Conservation (phyloP, 371 early-diverging fungal genomes). For the Choanephora cucurbitarum region DNA sequence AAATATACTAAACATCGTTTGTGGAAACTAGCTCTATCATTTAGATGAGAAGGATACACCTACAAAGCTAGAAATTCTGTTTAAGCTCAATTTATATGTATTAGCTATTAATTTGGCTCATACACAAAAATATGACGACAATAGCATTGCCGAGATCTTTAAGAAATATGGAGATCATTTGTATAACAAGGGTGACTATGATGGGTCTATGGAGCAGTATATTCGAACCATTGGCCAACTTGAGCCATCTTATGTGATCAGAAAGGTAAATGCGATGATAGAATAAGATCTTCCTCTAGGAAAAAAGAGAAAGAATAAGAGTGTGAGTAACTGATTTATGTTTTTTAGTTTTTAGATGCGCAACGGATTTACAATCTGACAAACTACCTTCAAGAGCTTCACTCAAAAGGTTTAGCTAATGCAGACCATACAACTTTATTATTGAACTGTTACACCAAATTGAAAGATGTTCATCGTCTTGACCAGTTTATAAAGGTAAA, state of each 20-base stretch:
- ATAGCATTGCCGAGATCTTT: conserved; percentile 85
- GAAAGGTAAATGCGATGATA: conserved; percentile 78
- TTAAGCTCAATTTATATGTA: conserved; percentile 84
- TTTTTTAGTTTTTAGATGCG: conserved; percentile 82
- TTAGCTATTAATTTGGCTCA: conserved; percentile 84
- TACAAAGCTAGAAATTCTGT: conserved; percentile 84
- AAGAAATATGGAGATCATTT: conserved; percentile 92
- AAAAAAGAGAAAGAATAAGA: neutral
- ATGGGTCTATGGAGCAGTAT: conserved; percentile 91
- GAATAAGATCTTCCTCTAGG: no score
- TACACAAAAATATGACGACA: conserved; percentile 72
- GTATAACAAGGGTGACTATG: conserved; percentile 80
- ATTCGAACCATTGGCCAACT: conserved; percentile 89
- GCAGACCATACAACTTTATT: conserved; percentile 93
- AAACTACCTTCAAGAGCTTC: conserved; percentile 86
- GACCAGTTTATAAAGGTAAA: conserved; percentile 84
- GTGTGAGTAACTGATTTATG: neutral
- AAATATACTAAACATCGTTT: no score
- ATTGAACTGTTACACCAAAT: conserved; percentile 96
- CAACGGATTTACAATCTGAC: conserved; percentile 90
- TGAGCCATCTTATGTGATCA: conserved; percentile 93
- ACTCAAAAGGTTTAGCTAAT: conserved; percentile 82
- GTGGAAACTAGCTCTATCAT: conserved; percentile 69
- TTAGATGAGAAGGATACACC: conserved; percentile 88
- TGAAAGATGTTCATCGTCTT: conserved; percentile 79